Conservation (phyloP, 306 rosid genomes). For the Pterocarpus santalinus region DNA sequence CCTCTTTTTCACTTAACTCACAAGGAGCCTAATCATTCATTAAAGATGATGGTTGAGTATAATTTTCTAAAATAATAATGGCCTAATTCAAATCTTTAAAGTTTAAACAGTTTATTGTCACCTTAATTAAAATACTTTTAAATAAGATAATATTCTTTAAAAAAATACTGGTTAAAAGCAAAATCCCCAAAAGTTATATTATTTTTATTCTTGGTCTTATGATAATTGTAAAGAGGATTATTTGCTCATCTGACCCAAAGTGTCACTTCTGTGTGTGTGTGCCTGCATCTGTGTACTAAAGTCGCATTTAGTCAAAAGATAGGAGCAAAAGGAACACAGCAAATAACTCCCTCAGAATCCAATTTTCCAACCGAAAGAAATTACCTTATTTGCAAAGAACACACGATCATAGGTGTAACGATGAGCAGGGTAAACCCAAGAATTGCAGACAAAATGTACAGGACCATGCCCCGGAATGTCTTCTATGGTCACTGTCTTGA, state of each 20-base stretch:
- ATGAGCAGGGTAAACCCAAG: slow-evolving; percentile 93
- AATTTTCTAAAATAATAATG: background rate
- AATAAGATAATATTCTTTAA: background rate
- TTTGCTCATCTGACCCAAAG: no score
- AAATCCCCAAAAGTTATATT: no score
- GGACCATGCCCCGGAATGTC: slow-evolving; percentile 72
- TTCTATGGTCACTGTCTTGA: slow-evolving; percentile 69
- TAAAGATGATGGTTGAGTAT: background rate
- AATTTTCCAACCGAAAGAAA: background rate
- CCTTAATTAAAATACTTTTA: background rate
- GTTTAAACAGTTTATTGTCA: background rate
- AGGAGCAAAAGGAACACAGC: background rate
- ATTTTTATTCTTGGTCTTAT: no score
- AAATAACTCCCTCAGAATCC: background rate
- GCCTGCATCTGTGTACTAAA: no score
- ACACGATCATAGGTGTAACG: slow-evolving; percentile 72
- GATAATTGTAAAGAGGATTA: no score
- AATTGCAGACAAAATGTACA: slow-evolving; percentile 78
- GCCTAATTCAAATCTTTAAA: background rate
- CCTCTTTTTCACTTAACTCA: no score
- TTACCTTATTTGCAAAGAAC: slow-evolving; percentile 85
- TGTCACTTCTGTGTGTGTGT: no score
- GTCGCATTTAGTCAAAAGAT: background rate
- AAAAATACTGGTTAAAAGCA: no score
- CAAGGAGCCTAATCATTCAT: background rate